Percentiles rank a stretch among this genome's conserved stretches.
These are phyloP conservation scores for Gillenia trifoliata DNA, from an alignment of 306 rosid species.

Conservation along the genomic window DNA sequence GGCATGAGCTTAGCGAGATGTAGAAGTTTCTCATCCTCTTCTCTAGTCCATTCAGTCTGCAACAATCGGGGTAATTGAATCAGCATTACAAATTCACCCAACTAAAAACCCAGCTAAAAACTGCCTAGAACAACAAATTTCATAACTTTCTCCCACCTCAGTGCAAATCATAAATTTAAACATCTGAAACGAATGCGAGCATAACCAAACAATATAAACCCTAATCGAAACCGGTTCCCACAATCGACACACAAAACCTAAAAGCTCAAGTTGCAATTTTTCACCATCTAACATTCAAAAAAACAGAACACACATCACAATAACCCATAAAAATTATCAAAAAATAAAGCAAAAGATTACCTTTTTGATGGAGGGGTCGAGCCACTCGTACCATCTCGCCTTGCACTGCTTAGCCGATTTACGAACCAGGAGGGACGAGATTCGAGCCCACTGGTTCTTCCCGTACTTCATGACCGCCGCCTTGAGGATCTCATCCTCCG, in stretches of 20 bases:
- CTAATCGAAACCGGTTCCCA: not conserved
- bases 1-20: conserved; percentile 99
- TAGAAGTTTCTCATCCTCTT: conserved; percentile 90
- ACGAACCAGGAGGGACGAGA: conserved; percentile 87
- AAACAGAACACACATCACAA: not conserved
- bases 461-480: conserved; percentile 98
- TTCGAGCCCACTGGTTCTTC: conserved; percentile 95
- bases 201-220: not conserved
- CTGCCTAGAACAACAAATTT: not conserved
- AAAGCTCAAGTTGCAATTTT: not conserved
- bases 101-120: not conserved
- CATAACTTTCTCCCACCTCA: not conserved
- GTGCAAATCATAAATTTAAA: not conserved
- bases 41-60: conserved; percentile 95
- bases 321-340: not conserved
- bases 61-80: conserved; percentile 14
- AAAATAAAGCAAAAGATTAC: conserved; percentile 13
- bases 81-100: conserved; percentile 5
- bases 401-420: conserved; percentile 96
- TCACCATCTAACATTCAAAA: not conserved
- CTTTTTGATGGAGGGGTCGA: conserved; percentile 93
- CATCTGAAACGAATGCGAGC: not conserved
- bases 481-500: conserved; percentile 94
- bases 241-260: not conserved
- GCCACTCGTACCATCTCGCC: conserved; percentile 99